A percentile compares a stretch with the other conserved stretches of the same genome.
Evolutionary conservation across 1,284 basidiomycete genomes (phyloP).

Genomic region (Papiliotrema flavescens): DNA sequence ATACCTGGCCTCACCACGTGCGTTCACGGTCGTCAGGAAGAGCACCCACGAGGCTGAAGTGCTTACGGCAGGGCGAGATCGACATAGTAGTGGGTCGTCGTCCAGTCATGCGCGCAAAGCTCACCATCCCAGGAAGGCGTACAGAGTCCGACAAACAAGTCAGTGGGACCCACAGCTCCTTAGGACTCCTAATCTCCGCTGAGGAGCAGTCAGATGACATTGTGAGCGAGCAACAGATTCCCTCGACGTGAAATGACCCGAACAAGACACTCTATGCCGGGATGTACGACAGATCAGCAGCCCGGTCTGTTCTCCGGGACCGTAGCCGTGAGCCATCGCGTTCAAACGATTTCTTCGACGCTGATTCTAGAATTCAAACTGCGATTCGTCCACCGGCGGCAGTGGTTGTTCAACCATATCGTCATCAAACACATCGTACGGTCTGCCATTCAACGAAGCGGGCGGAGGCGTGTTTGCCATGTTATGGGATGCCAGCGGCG

Average conservation of each 20-base stretch:
- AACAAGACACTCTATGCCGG: conserved; percentile 36
- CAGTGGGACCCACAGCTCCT: too few species aligned
- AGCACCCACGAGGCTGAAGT: not conserved
- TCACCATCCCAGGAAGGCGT: conserved; percentile 38
- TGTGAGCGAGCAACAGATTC: conserved; percentile 20
- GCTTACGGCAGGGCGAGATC: conserved; percentile 39
- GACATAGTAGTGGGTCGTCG: conserved; percentile 38
- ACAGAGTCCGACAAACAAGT: conserved; percentile 39
- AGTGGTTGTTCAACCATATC: conserved; percentile 66
- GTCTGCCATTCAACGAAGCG: conserved; percentile 62
- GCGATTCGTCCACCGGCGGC: conserved; percentile 52
- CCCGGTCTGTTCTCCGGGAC: conserved; percentile 30
- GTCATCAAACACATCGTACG: conserved; percentile 58
- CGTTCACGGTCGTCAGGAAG: conserved; percentile 5
- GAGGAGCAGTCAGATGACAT: conserved; percentile 35
- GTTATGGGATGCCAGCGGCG: conserved; percentile 63
- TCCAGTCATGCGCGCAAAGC: not conserved
- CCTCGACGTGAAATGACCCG: not conserved
- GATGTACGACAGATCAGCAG: conserved; percentile 33
- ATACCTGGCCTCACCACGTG: conserved; percentile 35
- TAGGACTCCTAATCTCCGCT: too few species aligned
- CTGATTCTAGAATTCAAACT: conserved; percentile 23
- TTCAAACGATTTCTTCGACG: not conserved
- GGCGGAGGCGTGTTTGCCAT: conserved; percentile 74
- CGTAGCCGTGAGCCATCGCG: conserved; percentile 14